Base-by-base conservation (phyloP, 257 asterid species). In the Solanum peruvianum region DNA sequence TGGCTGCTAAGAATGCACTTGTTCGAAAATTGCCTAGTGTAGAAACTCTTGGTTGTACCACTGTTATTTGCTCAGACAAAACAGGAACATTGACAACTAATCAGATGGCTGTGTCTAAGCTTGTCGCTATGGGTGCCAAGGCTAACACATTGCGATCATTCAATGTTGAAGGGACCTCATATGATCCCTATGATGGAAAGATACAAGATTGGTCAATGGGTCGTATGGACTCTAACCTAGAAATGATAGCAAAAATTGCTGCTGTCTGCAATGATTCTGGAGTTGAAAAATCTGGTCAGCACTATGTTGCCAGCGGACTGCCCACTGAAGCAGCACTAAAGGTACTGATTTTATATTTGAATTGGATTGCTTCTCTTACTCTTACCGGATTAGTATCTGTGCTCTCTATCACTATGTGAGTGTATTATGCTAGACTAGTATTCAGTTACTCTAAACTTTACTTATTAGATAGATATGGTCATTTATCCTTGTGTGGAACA, bases 1-100 rank as follows among this genome's bases (percentile, higher is more conserved):
- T 97, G 99, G 99, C 99, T 89, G 99, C 99, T 86, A 96, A 97
- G 92, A 97, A 97, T 89, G 99, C 99, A 52, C 99, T 97, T 80
- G 99, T 97, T 87, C 98, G 99, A 75, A 97, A 96, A 95, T 90
- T 97, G 92, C 99, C 99, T 13, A 97, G 99, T 90, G 99, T 97
- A 82, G 99, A 97, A 91, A 97, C 99, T 87, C 99, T 97, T 88
- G 99, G 99, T 81, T 97, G 99, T 91, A 97, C 99, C 41, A 97
- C 99, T 73, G 99, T 97, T 77, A 97, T 97, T 86, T 97, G 99
- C 92, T 97, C 99, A 9, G 99, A 97, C 88, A 97, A 97, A 90
- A 96, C 99, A 11, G 99, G 99, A 42, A 97, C 99, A 73, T 90
- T 97, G 89, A 97, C 99, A 42, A 97, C 99, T 72, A 97, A 97